Conservation (phyloP, 176 grass and related monocot genomes). For the Hordeum vulgare region DNA sequence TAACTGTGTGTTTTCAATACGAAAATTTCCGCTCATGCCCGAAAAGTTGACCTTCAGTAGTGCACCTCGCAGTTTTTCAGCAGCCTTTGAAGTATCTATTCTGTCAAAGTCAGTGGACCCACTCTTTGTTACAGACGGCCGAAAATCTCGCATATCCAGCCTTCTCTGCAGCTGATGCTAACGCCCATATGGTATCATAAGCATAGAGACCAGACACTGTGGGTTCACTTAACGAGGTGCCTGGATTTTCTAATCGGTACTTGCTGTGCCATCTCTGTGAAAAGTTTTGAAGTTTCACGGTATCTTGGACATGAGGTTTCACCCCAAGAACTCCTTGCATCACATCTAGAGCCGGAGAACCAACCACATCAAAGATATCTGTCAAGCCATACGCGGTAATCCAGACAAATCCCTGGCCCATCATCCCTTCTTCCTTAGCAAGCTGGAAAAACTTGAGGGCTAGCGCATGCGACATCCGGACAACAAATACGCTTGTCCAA, state of each 20-base stretch:
- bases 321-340: conserved; percentile 79
- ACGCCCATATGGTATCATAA: conserved; percentile 73
- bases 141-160: conserved; percentile 1
- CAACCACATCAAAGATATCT: conserved; percentile 44
- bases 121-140: conserved; percentile 9
- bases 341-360: conserved; percentile 41
- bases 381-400: conserved; percentile 61
- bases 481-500: conserved; percentile 58
- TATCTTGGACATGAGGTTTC: conserved; percentile 45
- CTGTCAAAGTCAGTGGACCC: conserved; percentile 46
- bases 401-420: conserved; percentile 57
- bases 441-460: conserved; percentile 50
- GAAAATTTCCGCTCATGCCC: conserved; percentile 44
- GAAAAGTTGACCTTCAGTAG: conserved; percentile 31
- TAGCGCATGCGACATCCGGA: conserved; percentile 54
- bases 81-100: conserved; percentile 35
- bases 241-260: conserved; percentile 32
- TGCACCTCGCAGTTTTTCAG: conserved; percentile 3
- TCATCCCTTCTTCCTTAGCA: conserved; percentile 55
- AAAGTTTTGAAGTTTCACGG: conserved; percentile 12
- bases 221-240: conserved; percentile 21
- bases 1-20: conserved; percentile 42
- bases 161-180: conserved; percentile 48
- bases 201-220: conserved; percentile 51
- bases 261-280: conserved; percentile 31